A percentile compares a stretch with the other conserved stretches of the same genome.
These are phyloP conservation scores for Sarocladiaceae sp. DNA, from an alignment of 2,329 filamentous ascomycete genomes.

Conservation along the genomic window DNA sequence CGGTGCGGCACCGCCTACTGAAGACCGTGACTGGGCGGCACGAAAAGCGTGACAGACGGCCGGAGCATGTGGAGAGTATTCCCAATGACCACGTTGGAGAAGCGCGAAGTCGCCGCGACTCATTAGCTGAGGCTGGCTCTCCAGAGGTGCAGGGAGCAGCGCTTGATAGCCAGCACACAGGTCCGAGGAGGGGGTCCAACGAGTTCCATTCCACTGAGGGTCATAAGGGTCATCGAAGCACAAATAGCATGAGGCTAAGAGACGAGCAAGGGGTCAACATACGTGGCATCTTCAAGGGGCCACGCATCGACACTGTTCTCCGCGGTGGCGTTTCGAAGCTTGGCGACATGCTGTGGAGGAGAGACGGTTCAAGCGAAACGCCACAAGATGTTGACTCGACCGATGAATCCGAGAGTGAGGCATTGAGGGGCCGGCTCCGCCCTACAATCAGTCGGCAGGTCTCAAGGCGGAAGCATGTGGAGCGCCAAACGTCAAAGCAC, in stretches of 20 bases:
- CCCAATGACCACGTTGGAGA: conserved; percentile 26
- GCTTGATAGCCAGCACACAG: conserved; percentile 11
- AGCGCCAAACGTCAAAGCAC: conserved; percentile 31
- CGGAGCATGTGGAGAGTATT: background rate
- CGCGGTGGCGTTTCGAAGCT: conserved; percentile 51
- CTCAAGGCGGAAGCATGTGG: conserved; percentile 24
- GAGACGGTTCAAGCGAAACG: conserved; percentile 28
- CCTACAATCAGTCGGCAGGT: conserved; percentile 28
- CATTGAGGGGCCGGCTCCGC: conserved; percentile 31
- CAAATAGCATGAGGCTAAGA: conserved; percentile 41
- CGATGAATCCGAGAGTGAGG: conserved; percentile 44
- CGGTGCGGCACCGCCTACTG: conserved; percentile 51
- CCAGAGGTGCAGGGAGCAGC: conserved; percentile 17
- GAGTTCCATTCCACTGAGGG: conserved; percentile 24
- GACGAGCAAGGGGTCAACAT: conserved; percentile 26
- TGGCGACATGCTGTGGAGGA: conserved; percentile 52
- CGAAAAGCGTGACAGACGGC: conserved; percentile 36
- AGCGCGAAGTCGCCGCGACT: conserved; percentile 22
- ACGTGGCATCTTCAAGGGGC: conserved; percentile 71
- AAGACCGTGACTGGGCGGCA: conserved; percentile 29
- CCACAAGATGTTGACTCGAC: conserved; percentile 33
- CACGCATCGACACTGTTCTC: conserved; percentile 67
- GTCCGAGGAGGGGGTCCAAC: conserved; percentile 15
- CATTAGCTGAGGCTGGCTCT: conserved; percentile 20
- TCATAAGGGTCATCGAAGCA: conserved; percentile 41